Evolutionary conservation across 2,329 filamentous ascomycete species (phyloP).

Genomic region (Septoria linicola): DNA sequence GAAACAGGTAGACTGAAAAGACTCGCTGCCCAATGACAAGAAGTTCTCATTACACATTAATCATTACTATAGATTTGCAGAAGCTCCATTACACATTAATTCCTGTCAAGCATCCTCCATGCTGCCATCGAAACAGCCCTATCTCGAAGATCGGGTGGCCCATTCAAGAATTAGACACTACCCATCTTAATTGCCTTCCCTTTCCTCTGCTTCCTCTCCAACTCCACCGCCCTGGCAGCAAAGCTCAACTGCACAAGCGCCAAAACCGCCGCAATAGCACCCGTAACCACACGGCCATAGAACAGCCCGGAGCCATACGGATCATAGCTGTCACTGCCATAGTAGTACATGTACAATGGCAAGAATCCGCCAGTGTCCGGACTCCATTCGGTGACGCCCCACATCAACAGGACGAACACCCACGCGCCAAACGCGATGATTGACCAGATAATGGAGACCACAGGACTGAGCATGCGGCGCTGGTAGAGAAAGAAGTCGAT

Average conservation of each 20-base stretch:
- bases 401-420: conserved; percentile 1
- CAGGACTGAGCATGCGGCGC: conserved; percentile 1
- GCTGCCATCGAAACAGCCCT: too few relatives aligned
- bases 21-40: too few relatives aligned
- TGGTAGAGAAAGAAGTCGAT: conserved; percentile 6
- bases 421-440: conserved; percentile 2
- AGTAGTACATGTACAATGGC: neutral
- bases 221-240: conserved; percentile 3
- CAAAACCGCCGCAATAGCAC: neutral
- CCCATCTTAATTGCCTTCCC: neutral
- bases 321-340: neutral
- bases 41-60: neutral
- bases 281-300: neutral
- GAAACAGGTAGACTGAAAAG: too few relatives aligned
- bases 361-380: conserved; percentile 2
- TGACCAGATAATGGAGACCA: conserved; percentile 10
- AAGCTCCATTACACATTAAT: neutral
- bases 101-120: neutral
- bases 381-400: conserved; percentile 2
- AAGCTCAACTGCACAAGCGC: conserved; percentile 9
- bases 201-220: conserved; percentile 5
- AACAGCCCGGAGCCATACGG: neutral
- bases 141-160: too few relatives aligned
- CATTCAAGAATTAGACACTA: neutral
- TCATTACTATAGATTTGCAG: neutral